Base-by-base conservation (phyloP, 768 basidiomycete genomes). In the Leccinellum albellum region DNA sequence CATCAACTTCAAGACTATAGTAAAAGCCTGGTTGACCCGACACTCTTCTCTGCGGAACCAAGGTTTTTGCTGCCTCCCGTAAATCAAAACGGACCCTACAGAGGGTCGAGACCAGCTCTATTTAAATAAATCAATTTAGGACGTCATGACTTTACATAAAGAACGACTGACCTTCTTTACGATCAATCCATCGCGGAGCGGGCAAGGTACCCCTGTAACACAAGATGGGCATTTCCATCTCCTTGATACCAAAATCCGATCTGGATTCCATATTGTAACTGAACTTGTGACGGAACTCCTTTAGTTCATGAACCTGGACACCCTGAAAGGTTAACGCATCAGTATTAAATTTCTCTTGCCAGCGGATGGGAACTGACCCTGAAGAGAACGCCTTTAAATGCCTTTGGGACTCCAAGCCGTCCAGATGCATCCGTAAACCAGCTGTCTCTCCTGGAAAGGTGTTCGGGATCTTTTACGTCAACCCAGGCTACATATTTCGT, bases 401-500 rank as follows among this genome's bases (percentile, higher is more conserved):
- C 49, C 0, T 47, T 29, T 1, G 63, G 63, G 15, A 64, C 40
- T 14, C 23, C 1, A 24, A 47, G 51, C 1, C 23, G 12, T 13
- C 63, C 63, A 2, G 33, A 3, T 7, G 24, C 49, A n/a, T 23
- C 29, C 10, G 4, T 24, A 28, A 5, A 9, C 64, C 64, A 66
- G 4, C 28, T 42, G 9, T 46, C 28, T 26, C 14, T 53, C 46
- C 64, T 60, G 10, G 53, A 53, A 20, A 48, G 4, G 37, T 65
- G 64, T 1, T 65, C 61, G 0, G 31, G 42, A n/a, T 65, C 5
- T 3, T 49, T 8, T 23, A 13, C n/a, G 3, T 66, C 31, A 4
- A 51, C 57, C 1, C 3, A 7, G 32, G 3, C 5, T 1, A 28
- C 0, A 24, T 31, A 92, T 79, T 50, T 82, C 79, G 77, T 91